phyloP scores from a whole-genome alignment of 352 stramenopile genomes.

The Phytophthora syringae region DNA sequence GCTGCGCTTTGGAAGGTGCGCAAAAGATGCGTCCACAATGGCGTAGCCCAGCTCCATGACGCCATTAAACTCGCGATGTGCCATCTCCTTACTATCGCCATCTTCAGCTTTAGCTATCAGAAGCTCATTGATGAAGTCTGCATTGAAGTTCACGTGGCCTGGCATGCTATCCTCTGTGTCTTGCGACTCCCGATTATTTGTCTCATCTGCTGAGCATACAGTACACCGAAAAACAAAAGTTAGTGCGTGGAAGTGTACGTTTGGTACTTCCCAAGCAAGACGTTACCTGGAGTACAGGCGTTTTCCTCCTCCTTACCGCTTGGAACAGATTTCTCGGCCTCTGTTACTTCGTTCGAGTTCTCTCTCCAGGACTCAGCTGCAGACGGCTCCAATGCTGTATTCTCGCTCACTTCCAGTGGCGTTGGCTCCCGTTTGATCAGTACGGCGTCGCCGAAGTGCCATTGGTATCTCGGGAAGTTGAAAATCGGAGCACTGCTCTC shows the following conservation, averaged over 20 bases:
- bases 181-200: conserved; percentile 3
- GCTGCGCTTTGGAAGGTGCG: conserved; percentile 48
- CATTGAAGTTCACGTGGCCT: conserved; percentile 25
- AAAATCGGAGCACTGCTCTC: conserved; percentile 40
- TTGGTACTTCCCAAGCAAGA: neutral
- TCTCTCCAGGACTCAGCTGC: neutral
- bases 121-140: conserved; percentile 43
- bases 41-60: conserved; percentile 52
- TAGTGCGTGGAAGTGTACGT: neutral
- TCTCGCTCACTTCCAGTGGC: conserved; percentile 10
- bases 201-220: conserved; percentile 16
- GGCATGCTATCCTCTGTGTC: conserved; percentile 22
- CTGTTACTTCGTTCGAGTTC: neutral
- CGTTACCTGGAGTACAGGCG: conserved; percentile 19
- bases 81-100: conserved; percentile 15
- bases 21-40: conserved; percentile 72
- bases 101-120: conserved; percentile 29
- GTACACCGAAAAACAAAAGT: conserved; percentile 4
- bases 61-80: conserved; percentile 44
- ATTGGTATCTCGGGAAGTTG: conserved; percentile 47
- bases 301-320: conserved; percentile 5
- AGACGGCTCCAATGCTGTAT: neutral
- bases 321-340: conserved; percentile 3
- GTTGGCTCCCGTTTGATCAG: conserved; percentile 40
- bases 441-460: conserved; percentile 39